Base-by-base conservation (phyloP, 140 eudicot species). In the Anethum foeniculum region DNA sequence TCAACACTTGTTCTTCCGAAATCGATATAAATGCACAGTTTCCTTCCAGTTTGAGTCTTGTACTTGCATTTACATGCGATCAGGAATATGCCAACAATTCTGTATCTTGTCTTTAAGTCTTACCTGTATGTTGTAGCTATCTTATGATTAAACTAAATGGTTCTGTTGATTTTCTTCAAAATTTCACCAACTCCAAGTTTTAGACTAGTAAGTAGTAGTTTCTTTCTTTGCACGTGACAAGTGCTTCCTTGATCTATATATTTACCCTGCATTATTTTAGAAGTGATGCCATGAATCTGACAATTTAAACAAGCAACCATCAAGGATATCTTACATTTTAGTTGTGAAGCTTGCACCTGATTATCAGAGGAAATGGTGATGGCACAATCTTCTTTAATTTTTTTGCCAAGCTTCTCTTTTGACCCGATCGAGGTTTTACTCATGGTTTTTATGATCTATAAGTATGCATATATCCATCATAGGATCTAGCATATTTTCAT, bases 261-360 rank as follows among this genome's bases (percentile, higher is more conserved):
- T 12, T 67, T 21, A 7, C 14, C 47, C 10, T 71, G 14, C 38
- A 39, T 16, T 5, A 39, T 39, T 39, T 71, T 41, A 5, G 27
- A 72, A 72, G 28, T 72, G 47, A 71, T 71, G 51, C 51, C 27
- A 39, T 72, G 76, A 71, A 19, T 39, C 32, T 72, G 14, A 72
- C 30, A 9, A 71, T 38, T 71, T 8, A 21, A 18, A 71, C n/a
- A 16, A 30, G 77, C 13, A 49, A 36, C 75, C 25, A 2, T 16
- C 2, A 30, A 36, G 23, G 25, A 34, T 69, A 69, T 69, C 47
- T 6, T 69, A 69, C 34, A 25, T n/a, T 62, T 27, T 4, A n/a
- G 25, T 62, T 62, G 71, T 62, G 3, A 30, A 30, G 43, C 48
- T 72, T 21, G 16, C 75, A 68, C 77, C 9, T 71, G 46, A 34